A percentile compares a stretch with the other conserved stretches of the same genome.
Conservation (phyloP, 169 alveolate genomes). For the Theileria parva region DNA sequence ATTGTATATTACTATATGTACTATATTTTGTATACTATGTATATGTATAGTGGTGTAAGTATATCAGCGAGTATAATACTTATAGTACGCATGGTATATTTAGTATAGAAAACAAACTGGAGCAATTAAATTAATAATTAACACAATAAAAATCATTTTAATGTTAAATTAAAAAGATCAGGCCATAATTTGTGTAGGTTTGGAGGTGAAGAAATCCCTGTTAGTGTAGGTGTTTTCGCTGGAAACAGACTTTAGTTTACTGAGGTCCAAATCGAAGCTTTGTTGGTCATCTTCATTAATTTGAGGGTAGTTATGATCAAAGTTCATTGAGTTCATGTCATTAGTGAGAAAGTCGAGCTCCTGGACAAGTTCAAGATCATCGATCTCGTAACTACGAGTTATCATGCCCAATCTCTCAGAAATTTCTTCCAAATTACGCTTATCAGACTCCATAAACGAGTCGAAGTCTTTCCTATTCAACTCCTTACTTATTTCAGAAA, state of each 20-base stretch:
- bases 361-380: conserved; percentile 28
- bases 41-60: no score
- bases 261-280: not conserved
- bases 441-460: conserved; percentile 14
- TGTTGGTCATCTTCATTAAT: not conserved
- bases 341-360: conserved; percentile 40
- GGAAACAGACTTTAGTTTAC: conserved; percentile 4
- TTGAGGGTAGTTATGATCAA: not conserved
- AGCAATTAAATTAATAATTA: not conserved
- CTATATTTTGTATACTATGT: not conserved
- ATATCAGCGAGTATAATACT: no score
- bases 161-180: no score
- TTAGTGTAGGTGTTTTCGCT: not conserved
- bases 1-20: not conserved
- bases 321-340: not conserved
- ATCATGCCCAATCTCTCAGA: conserved; percentile 1
- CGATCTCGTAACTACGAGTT: not conserved
- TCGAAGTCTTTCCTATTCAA: conserved; percentile 35
- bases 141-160: no score
- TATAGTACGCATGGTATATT: no score
- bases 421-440: conserved; percentile 26
- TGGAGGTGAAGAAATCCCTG: not conserved
- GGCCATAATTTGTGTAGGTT: no score
- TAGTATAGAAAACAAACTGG: not conserved
- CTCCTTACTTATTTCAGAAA: conserved; percentile 15